Percentiles rank a stretch among this genome's conserved stretches.
Evolutionary conservation across 495 filamentous ascomycete genomes (phyloP).

Genomic region (Umbilicaria muhlenbergii): DNA sequence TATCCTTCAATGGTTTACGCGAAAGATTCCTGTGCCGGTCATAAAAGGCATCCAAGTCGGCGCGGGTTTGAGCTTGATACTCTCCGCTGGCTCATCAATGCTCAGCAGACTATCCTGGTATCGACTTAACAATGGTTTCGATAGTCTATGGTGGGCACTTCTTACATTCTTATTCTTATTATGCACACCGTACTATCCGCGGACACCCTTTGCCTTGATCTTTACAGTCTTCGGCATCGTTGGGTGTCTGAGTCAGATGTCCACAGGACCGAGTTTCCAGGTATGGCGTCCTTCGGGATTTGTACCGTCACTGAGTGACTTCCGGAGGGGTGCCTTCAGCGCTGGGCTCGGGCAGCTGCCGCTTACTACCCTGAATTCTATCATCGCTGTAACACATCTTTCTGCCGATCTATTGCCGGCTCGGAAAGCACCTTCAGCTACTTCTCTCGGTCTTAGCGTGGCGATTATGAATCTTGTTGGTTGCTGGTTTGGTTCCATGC

Average conservation of each 20-base stretch:
- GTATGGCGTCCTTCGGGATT: conserved; percentile 32
- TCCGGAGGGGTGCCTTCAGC: conserved; percentile 31
- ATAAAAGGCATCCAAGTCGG: conserved; percentile 92
- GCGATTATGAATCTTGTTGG: conserved; percentile 67
- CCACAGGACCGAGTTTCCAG: too few species aligned
- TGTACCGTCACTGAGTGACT: conserved; percentile 29
- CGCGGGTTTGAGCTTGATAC: conserved; percentile 63
- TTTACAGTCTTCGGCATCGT: conserved; percentile 50
- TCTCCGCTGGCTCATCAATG: conserved; percentile 30
- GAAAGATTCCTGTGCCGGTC: conserved; percentile 65
- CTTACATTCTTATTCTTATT: conserved; percentile 54
- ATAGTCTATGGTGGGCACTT: conserved; percentile 61
- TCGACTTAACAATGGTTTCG: conserved; percentile 14
- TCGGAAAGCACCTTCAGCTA: conserved; percentile 47
- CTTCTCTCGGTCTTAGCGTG: conserved; percentile 65
- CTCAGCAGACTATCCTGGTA: not conserved
- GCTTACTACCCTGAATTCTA: conserved; percentile 77
- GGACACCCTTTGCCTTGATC: conserved; percentile 60
- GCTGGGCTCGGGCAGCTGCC: conserved; percentile 74
- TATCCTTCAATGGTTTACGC: conserved; percentile 49
- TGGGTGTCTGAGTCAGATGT: too few species aligned
- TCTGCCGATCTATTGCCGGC: conserved; percentile 57
- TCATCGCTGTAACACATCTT: conserved; percentile 70
- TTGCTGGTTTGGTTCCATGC: conserved; percentile 90
- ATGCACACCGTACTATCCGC: conserved; percentile 37